Evolutionary conservation across 441 rosid genomes (phyloP), one percentile per base, ranked within the genome.

Genomic region (Caryocar brasiliense): DNA sequence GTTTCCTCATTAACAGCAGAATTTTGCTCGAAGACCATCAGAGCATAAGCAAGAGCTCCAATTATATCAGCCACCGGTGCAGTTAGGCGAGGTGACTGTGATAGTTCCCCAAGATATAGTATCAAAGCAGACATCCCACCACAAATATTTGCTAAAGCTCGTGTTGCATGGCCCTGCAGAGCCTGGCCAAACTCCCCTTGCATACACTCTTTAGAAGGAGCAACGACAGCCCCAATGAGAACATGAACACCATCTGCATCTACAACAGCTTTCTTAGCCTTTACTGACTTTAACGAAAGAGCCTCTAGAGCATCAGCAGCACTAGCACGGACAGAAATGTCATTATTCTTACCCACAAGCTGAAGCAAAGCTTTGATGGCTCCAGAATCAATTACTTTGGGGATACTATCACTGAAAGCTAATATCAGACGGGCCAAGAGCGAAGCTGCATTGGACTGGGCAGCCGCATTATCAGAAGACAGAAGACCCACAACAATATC

Each of bases 361-460:
- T 40, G 70, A 59, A 86, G 75, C 67, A 91, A 75, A 59, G 73
- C 75, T 75, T 76, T 78, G 51, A 86, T 71, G 9, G 82, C 82
- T 56, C 86, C 92, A 32, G 93, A 81, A 51, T 78, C 95, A 45
- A 86, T 80, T 20, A 86, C 81, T 58, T 73, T 81, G 12, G 85
- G 65, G 37, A 79, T 66, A 61, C 85, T 82, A 53, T 75, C 75
- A 24, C 70, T 68, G 53, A 90, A 84, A 56, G 80, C 77, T 70
- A 79, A 63, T 73, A 82, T 71, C 47, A 86, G 60, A 51, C 76
- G 76, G 27, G 95, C 95, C 75, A 90, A 73, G n/a, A 90, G 90
- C 67, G 92, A 79, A 56, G 95, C 95, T 40, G 95, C 85, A 61
- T 86, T 86, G 55, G 96, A 72, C 71, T 80, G 90, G 54, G 95